Evolutionary conservation across 163 green algal species (phyloP).

Genomic region (Volvox carteri): DNA sequence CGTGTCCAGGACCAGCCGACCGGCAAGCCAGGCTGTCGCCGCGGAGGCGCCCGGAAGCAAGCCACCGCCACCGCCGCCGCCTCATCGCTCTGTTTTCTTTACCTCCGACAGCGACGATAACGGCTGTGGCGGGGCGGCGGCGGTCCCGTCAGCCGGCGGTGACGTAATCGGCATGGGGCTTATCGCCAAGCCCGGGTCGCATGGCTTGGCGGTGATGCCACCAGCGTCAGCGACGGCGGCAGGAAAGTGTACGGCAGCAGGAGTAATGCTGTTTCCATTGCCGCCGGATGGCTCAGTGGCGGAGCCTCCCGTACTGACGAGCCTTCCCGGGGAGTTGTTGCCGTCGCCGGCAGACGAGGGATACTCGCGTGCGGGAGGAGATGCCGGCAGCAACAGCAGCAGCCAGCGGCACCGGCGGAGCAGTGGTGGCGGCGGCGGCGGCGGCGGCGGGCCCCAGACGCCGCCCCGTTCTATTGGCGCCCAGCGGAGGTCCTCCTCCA

Average conservation of each 20-base stretch:
- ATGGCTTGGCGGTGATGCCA: not conserved
- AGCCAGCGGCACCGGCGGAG: not conserved
- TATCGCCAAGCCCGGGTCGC: not conserved
- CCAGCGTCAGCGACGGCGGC: not conserved
- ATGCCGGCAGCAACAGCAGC: not conserved
- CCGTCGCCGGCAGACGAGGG: too few species aligned
- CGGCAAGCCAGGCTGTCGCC: not conserved
- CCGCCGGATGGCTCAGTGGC: not conserved
- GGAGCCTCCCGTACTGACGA: not conserved
- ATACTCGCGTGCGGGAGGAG: too few species aligned
- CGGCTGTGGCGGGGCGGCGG: not conserved
- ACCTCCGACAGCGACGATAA: conserved; percentile 19
- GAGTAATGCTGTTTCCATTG: not conserved
- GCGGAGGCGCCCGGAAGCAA: not conserved
- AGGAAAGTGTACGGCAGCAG: too few species aligned
- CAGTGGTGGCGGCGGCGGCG: not conserved
- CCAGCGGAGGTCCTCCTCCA: too few species aligned
- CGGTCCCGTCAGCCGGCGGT: not conserved
- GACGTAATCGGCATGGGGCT: not conserved
- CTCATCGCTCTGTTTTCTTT: not conserved
- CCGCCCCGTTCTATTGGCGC: too few species aligned
- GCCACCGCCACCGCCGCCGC: not conserved
- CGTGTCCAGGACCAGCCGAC: not conserved
- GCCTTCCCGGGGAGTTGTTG: not conserved
- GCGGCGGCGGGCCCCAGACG: too few species aligned